Evolutionary conservation across 768 basidiomycete species (phyloP).

Genomic region (Butyriboletus loyo): DNA sequence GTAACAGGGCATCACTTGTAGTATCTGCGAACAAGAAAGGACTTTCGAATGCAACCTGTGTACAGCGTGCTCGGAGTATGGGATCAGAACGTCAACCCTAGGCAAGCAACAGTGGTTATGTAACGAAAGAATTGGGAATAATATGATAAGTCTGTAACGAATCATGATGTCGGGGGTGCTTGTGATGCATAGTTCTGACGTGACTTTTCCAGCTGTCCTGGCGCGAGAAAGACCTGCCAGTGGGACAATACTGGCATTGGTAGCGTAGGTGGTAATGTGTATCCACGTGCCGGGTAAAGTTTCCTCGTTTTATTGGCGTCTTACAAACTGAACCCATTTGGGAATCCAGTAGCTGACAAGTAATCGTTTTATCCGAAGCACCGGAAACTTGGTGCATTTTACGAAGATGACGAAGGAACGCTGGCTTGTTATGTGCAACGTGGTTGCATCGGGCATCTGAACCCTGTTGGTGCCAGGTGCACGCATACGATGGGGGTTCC

Average conservation of each 20-base stretch:
- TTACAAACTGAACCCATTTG: slow-evolving; percentile 4
- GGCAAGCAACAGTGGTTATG: not conserved
- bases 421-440: not conserved
- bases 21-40: not conserved
- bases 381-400: slow-evolving; percentile 14
- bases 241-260: slow-evolving; percentile 11
- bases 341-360: slow-evolving; percentile 12
- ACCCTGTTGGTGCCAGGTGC: slow-evolving; percentile 11
- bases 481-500: not conserved
- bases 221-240: slow-evolving; percentile 20
- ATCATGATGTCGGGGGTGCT: not conserved
- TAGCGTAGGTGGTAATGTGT: slow-evolving; percentile 17
- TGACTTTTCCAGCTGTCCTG: slow-evolving; percentile 17
- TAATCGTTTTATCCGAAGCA: not conserved
- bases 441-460: not conserved
- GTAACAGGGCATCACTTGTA: not conserved
- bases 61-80: not conserved
- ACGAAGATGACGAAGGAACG: slow-evolving; percentile 18
- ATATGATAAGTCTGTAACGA: not conserved
- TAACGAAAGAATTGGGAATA: not conserved
- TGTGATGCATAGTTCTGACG: slow-evolving; percentile 10
- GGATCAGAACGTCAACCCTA: not conserved
- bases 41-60: no score
- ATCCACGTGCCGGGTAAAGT: slow-evolving; percentile 16
- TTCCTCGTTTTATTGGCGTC: slow-evolving; percentile 2